Percentiles rank a stretch among this genome's conserved stretches.
Conservation (phyloP, 2,329 filamentous ascomycete species). For the Colletotrichum tabaci region DNA sequence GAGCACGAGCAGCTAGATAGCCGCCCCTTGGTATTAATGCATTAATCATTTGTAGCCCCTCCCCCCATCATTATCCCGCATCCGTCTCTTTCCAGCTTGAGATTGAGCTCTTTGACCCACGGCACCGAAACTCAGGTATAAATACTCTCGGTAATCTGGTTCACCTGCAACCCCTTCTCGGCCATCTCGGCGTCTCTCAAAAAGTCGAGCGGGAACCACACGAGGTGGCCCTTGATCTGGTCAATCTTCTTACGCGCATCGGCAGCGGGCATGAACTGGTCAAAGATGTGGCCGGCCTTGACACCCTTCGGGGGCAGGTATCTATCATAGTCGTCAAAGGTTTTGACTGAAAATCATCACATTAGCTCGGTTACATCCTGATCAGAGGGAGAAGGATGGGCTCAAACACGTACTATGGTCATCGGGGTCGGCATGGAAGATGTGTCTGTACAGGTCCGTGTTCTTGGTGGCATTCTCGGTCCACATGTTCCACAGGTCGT, state of each 20-base stretch:
- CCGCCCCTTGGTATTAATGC: conserved; percentile 14
- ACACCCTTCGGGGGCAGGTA: conserved; percentile 80
- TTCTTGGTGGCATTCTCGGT: conserved; percentile 78
- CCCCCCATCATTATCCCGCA: too few relatives aligned
- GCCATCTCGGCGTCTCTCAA: conserved; percentile 89
- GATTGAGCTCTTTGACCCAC: conserved; percentile 63
- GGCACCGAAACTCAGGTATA: conserved; percentile 70
- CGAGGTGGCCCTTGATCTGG: conserved; percentile 85
- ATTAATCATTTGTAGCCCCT: conserved; percentile 28
- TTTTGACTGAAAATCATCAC: conserved; percentile 72
- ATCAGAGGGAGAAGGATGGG: conserved; percentile 30
- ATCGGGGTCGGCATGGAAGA: conserved; percentile 92
- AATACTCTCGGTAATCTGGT: conserved; percentile 88
- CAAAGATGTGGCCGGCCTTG: conserved; percentile 90
- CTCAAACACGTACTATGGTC: conserved; percentile 73
- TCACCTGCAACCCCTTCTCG: conserved; percentile 88
- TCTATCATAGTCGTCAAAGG: conserved; percentile 88
- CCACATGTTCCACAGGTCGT: conserved; percentile 79
- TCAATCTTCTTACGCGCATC: conserved; percentile 84
- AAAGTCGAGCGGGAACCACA: conserved; percentile 96
- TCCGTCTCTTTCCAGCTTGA: not conserved
- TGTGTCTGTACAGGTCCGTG: conserved; percentile 81
- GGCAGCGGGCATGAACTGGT: conserved; percentile 79
- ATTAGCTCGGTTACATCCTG: conserved; percentile 36
- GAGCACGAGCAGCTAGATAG: not conserved